Evolutionary conservation across 1,139 yeast genomes (phyloP).

Genomic region (Nakaseomyces delphensis): DNA sequence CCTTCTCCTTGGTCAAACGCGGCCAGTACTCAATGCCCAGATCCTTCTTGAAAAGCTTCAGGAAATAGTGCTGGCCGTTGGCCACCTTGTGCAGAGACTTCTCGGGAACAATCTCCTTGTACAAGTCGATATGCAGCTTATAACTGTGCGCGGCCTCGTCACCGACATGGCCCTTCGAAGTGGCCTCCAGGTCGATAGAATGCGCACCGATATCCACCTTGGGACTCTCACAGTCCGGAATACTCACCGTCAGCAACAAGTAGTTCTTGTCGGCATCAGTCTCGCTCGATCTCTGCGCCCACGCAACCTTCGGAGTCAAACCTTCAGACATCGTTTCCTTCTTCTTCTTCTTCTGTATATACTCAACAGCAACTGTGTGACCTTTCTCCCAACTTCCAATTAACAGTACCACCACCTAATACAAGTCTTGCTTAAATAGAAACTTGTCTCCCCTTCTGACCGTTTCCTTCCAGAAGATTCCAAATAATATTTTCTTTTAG

Average conservation of each 20-base stretch:
- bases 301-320: slow-evolving; percentile 45
- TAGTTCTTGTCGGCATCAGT: slow-evolving; percentile 65
- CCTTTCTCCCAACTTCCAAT: background rate
- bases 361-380: no score
- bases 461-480: no score
- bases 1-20: slow-evolving; percentile 69
- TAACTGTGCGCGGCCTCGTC: slow-evolving; percentile 41
- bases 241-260: slow-evolving; percentile 62
- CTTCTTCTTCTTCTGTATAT: background rate
- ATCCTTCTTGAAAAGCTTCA: slow-evolving; percentile 58
- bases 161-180: slow-evolving; percentile 42
- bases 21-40: slow-evolving; percentile 80
- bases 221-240: slow-evolving; percentile 60
- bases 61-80: slow-evolving; percentile 63
- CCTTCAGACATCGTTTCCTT: slow-evolving; percentile 9
- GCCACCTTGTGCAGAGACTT: slow-evolving; percentile 51
- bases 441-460: no score
- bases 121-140: slow-evolving; percentile 60
- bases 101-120: slow-evolving; percentile 59
- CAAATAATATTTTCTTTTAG: no score
- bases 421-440: no score
- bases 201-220: slow-evolving; percentile 56
- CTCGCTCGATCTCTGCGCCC: slow-evolving; percentile 93
- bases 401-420: no score
- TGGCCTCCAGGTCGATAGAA: slow-evolving; percentile 42